Evolutionary conservation across 495 filamentous ascomycete species (phyloP).

Genomic region (Echria macrotheca): DNA sequence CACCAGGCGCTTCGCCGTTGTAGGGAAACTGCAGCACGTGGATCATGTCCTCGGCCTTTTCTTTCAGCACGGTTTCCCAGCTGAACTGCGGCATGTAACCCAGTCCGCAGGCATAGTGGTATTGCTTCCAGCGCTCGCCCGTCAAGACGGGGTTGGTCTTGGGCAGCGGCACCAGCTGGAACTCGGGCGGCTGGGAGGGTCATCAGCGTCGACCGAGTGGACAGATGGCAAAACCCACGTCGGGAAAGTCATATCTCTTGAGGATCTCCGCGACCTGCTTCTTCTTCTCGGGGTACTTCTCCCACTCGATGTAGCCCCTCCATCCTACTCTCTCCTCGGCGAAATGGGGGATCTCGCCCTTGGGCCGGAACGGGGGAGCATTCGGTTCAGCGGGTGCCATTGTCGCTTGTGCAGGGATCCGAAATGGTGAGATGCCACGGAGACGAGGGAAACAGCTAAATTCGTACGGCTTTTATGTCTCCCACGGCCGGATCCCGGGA

Average conservation of each 20-base stretch:
- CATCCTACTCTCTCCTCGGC: conserved; percentile 20
- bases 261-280: conserved; percentile 51
- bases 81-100: conserved; percentile 44
- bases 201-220: not conserved
- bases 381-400: conserved; percentile 21
- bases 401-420: too few relatives aligned
- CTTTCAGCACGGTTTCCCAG: conserved; percentile 53
- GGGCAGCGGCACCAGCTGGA: conserved; percentile 53
- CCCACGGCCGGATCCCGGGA: too few relatives aligned
- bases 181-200: conserved; percentile 45
- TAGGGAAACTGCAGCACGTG: conserved; percentile 68
- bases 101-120: conserved; percentile 57
- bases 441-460: too few relatives aligned
- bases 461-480: too few relatives aligned
- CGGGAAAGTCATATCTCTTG: conserved; percentile 49
- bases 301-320: conserved; percentile 60
- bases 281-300: conserved; percentile 62
- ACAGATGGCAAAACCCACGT: not conserved
- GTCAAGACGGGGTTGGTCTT: conserved; percentile 56
- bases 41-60: conserved; percentile 61
- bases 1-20: conserved; percentile 58
- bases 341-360: conserved; percentile 18
- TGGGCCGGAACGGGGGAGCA: conserved; percentile 16
- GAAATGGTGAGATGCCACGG: too few relatives aligned
- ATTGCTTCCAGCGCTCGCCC: conserved; percentile 60